phyloP scores from a whole-genome alignment of 768 basidiomycete genomes.

The Pleurotus tuber-regium region DNA sequence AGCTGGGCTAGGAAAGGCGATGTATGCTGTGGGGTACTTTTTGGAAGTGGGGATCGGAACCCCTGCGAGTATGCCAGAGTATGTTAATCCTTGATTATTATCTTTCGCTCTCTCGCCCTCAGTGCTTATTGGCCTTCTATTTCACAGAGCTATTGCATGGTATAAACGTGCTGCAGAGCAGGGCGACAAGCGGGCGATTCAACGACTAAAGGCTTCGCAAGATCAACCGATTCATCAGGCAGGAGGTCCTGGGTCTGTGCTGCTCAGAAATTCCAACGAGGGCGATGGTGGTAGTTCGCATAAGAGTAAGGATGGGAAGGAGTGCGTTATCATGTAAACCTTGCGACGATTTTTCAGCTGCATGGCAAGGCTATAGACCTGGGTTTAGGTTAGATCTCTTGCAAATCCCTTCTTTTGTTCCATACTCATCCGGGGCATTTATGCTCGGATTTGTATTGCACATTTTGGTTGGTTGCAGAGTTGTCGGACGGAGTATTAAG shows the following conservation, averaged over 20 bases:
- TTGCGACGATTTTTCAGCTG: slow-evolving; percentile 11
- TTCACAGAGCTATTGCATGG: slow-evolving; percentile 63
- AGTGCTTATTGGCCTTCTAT: slow-evolving; percentile 10
- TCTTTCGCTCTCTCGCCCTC: slow-evolving; percentile 9
- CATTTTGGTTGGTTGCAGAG: too few species aligned
- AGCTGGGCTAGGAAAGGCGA: slow-evolving; percentile 87
- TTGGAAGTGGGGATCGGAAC: slow-evolving; percentile 93
- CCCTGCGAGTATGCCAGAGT: slow-evolving; percentile 63
- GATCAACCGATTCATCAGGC: slow-evolving; percentile 53
- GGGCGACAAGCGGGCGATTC: slow-evolving; percentile 90
- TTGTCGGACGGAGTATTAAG: too few species aligned
- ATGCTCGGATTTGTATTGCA: too few species aligned
- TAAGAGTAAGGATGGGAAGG: slow-evolving; percentile 68
- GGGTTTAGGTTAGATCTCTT: neutral
- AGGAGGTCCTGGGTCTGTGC: slow-evolving; percentile 59
- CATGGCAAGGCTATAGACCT: slow-evolving; percentile 11
- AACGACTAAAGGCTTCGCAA: slow-evolving; percentile 69
- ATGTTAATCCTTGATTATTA: slow-evolving; percentile 33
- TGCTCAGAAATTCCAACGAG: slow-evolving; percentile 58
- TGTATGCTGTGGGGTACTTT: slow-evolving; percentile 99
- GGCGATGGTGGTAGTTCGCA: slow-evolving; percentile 35
- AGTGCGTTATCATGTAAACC: slow-evolving; percentile 82
- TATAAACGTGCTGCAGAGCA: slow-evolving; percentile 90
- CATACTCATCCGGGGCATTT: too few species aligned
- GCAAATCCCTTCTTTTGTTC: neutral